A percentile compares a stretch with the other conserved stretches of the same genome.
These are phyloP conservation scores for Colletotrichum sp. DNA, from an alignment of 2,329 filamentous ascomycete species.

Conservation along the genomic window DNA sequence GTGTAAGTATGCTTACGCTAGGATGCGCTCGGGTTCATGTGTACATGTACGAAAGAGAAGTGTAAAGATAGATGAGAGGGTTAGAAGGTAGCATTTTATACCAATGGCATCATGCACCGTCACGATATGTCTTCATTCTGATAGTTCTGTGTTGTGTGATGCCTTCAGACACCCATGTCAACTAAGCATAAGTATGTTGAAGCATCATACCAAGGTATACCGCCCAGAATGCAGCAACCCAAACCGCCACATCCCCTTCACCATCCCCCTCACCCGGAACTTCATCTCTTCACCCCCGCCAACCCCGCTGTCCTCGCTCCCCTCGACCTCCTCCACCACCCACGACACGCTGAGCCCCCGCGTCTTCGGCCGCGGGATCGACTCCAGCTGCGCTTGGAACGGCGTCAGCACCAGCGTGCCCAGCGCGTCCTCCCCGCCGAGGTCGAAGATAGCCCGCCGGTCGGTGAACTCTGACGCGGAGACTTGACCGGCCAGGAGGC, in stretches of 20 bases:
- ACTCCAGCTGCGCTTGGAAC: not conserved
- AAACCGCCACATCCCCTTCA: not conserved
- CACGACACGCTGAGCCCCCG: not conserved
- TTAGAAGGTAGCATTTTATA: not conserved
- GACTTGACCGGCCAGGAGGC: not conserved
- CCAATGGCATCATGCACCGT: not conserved
- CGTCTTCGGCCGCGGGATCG: not conserved
- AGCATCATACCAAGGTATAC: not conserved
- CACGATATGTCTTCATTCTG: not conserved
- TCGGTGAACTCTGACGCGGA: not conserved
- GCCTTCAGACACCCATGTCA: rapidly evolving
- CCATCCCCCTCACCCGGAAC: not conserved
- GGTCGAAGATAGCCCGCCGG: not conserved
- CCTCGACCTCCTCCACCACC: not conserved
- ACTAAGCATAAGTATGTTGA: rapidly evolving
- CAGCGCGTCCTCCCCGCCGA: not conserved
- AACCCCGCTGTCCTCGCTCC: not conserved
- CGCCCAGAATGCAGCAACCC: not conserved
- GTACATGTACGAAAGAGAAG: not conserved
- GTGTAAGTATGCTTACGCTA: not conserved
- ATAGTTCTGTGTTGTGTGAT: rapidly evolving
- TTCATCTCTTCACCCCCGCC: not conserved
- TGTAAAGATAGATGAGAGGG: not conserved
- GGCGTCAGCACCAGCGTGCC: not conserved
- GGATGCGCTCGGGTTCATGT: not conserved